Evolutionary conservation across 2,329 filamentous ascomycete species (phyloP).

Genomic region (Colletotrichum viniferum): DNA sequence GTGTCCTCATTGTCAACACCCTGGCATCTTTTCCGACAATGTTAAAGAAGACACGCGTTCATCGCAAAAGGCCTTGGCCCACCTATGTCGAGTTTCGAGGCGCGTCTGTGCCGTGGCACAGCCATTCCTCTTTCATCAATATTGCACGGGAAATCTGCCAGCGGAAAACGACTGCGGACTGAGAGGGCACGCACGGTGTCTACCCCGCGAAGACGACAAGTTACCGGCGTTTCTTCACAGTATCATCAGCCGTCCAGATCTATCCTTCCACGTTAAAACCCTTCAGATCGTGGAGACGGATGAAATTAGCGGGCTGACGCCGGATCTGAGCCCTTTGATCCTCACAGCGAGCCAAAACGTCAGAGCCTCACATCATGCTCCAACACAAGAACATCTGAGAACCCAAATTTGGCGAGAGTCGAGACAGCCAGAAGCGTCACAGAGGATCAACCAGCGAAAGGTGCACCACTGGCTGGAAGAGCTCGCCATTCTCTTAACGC

Average conservation of each 20-base stretch:
- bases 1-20: not conserved
- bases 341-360: not conserved
- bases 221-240: not conserved
- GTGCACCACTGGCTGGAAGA: constrained; percentile 14
- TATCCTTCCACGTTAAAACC: not conserved
- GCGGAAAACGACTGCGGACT: not conserved
- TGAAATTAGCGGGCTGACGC: not conserved
- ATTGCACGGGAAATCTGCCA: not conserved
- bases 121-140: constrained; percentile 14
- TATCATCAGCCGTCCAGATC: not conserved
- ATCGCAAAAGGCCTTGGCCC: not conserved
- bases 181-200: not conserved
- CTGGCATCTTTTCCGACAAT: not conserved
- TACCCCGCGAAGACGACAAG: not conserved
- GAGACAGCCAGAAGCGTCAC: not conserved
- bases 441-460: not conserved
- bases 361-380: not conserved
- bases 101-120: not conserved
- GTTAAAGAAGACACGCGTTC: not conserved
- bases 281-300: constrained; percentile 7
- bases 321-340: not conserved
- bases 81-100: constrained; percentile 1
- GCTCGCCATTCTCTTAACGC: not conserved
- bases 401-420: not conserved
- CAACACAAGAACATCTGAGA: not conserved